Conservation (phyloP, 176 grass and related monocot species). For the Microstegium vimineum region DNA sequence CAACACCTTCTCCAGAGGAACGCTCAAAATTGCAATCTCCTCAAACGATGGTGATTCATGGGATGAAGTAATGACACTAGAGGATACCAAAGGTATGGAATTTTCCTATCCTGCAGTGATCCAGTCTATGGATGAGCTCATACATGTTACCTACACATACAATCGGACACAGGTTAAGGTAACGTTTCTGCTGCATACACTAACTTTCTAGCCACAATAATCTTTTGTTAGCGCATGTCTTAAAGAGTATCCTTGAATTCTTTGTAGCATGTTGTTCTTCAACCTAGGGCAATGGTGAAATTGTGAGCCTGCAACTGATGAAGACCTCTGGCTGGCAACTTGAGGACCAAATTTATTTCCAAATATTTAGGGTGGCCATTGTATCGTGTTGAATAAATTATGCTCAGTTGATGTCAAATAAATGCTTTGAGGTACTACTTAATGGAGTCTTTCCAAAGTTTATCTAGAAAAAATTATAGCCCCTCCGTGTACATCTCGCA, state of each 20-base stretch:
- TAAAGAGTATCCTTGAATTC: constrained; percentile 18
- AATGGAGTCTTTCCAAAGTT: not conserved
- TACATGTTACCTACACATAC: constrained; percentile 64
- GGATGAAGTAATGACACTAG: constrained; percentile 47
- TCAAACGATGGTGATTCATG: constrained; percentile 47
- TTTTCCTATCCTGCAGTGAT: constrained; percentile 62
- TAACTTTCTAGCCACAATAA: not conserved
- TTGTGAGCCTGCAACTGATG: constrained; percentile 11
- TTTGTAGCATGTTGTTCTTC: constrained; percentile 41
- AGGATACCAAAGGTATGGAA: constrained; percentile 47
- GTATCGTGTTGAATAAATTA: not conserved
- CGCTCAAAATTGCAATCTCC: constrained; percentile 48
- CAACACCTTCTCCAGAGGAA: constrained; percentile 58
- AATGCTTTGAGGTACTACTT: not conserved
- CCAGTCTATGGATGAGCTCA: constrained; percentile 39
- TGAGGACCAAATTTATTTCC: not conserved
- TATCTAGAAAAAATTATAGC: not conserved
- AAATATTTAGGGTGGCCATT: not conserved
- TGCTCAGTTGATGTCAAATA: constrained; percentile 15
- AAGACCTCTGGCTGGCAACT: not conserved
- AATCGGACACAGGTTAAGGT: constrained; percentile 58
- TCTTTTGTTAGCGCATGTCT: not conserved
- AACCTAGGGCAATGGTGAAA: constrained; percentile 18
- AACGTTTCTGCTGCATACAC: not conserved
- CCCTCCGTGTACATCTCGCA: too few relatives aligned